Conservation (phyloP, 176 grass and related monocot species). For the Carex pumila region DNA sequence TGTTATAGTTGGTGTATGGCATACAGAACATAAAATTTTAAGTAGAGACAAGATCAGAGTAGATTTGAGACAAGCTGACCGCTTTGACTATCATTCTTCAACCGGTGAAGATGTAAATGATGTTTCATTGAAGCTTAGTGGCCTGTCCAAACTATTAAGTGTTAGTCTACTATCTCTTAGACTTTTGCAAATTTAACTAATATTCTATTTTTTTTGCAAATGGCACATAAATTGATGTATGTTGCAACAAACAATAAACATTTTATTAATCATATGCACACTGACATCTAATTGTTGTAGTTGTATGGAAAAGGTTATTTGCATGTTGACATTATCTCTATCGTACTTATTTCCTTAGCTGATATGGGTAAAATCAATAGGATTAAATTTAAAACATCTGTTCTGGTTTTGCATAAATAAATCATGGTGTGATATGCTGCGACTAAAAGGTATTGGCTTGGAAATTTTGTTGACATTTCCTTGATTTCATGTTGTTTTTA, state of each 20-base stretch:
- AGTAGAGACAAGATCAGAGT: constrained; percentile 38
- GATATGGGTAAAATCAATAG: too few species aligned
- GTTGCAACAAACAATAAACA: neutral
- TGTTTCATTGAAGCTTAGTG: constrained; percentile 41
- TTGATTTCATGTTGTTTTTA: neutral
- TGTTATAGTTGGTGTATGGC: constrained; percentile 41
- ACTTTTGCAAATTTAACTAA: too few species aligned
- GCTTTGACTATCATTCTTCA: constrained; percentile 38
- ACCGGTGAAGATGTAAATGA: constrained; percentile 51
- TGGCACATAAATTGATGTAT: neutral
- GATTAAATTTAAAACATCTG: too few species aligned
- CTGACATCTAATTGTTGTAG: neutral
- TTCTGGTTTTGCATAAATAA: neutral
- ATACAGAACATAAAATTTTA: constrained; percentile 38
- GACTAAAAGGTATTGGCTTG: too few species aligned
- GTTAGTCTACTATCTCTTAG: constrained; percentile 34
- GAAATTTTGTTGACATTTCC: neutral
- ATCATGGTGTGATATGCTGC: neutral
- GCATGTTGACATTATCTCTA: neutral
- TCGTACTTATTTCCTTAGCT: neutral
- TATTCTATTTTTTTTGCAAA: neutral
- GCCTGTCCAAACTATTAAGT: constrained; percentile 32
- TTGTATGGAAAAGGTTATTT: neutral
- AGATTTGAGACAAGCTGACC: constrained; percentile 45
- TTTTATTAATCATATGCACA: constrained; percentile 2